A percentile compares a stretch with the other conserved stretches of the same genome.
phyloP scores from a whole-genome alignment of 164 flowering plant genomes.

The grape (Vitis vinifera) region ASM3070453v1 NC_081810.1:24367001-24367500 shows the following conservation, averaged over 20 bases:
- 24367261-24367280: constrained; percentile 33
- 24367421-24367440: constrained; percentile 43
- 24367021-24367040: too few species aligned
- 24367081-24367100: constrained; percentile 24
- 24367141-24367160: constrained; percentile 36
- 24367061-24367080: too few species aligned
- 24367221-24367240: constrained; percentile 31
- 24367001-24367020: neutral
- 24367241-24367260: constrained; percentile 40
- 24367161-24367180: constrained; percentile 41
- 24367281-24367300: constrained; percentile 30
- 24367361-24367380: neutral
- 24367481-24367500: neutral
- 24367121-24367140: constrained; percentile 15
- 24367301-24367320: too few species aligned
- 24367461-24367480: constrained; percentile 71
- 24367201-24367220: constrained; percentile 43
- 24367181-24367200: constrained; percentile 65
- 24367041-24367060: neutral
- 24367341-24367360: too few species aligned
- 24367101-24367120: constrained; percentile 40
- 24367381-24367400: constrained; percentile 8
- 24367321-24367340: too few species aligned
- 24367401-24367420: constrained; percentile 37
- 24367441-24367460: constrained; percentile 64